phyloP scores from a whole-genome alignment of 768 basidiomycete species.

The Amanita phalloides region DNA sequence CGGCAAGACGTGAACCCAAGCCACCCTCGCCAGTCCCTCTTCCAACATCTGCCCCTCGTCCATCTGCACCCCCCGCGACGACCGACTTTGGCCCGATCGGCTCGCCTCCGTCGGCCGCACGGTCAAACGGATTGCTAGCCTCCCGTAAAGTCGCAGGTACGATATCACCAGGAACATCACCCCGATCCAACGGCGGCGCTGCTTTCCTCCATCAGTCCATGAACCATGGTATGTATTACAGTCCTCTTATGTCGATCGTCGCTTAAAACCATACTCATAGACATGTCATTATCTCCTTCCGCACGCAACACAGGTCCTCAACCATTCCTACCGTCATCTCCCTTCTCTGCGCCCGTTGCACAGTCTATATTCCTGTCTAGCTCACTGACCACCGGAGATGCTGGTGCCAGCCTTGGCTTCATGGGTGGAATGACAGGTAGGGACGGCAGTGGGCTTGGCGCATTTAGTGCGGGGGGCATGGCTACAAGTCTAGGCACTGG shows the following conservation, averaged over 20 bases:
- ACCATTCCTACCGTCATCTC: slow-evolving; percentile 43
- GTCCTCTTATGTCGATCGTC: background rate
- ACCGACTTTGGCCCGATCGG: slow-evolving; percentile 78
- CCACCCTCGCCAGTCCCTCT: slow-evolving; percentile 36
- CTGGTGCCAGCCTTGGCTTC: background rate
- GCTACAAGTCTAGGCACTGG: slow-evolving; percentile 55
- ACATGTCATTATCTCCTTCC: slow-evolving; percentile 15
- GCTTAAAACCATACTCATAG: slow-evolving; percentile 9
- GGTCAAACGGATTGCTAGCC: slow-evolving; percentile 19
- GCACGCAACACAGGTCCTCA: slow-evolving; percentile 15
- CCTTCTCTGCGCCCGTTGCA: slow-evolving; percentile 67
- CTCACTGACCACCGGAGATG: slow-evolving; percentile 8
- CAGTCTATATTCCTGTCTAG: slow-evolving; percentile 42
- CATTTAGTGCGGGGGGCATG: slow-evolving; percentile 28
- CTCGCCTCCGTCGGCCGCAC: slow-evolving; percentile 49
- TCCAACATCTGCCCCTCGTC: slow-evolving; percentile 46
- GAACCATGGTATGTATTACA: background rate
- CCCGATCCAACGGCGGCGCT: slow-evolving; percentile 19
- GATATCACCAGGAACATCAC: slow-evolving; percentile 53
- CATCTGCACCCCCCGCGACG: slow-evolving; percentile 23
- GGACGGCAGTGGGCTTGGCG: slow-evolving; percentile 16
- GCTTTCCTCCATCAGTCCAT: slow-evolving; percentile 5
- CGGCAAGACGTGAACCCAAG: slow-evolving; percentile 10
- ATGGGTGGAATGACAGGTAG: slow-evolving; percentile 1
- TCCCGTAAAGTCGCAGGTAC: slow-evolving; percentile 20